Evolutionary conservation across 1,284 basidiomycete species (phyloP), one percentile per base, ranked within the genome.

Genomic region (Hymenochaete sp.): DNA sequence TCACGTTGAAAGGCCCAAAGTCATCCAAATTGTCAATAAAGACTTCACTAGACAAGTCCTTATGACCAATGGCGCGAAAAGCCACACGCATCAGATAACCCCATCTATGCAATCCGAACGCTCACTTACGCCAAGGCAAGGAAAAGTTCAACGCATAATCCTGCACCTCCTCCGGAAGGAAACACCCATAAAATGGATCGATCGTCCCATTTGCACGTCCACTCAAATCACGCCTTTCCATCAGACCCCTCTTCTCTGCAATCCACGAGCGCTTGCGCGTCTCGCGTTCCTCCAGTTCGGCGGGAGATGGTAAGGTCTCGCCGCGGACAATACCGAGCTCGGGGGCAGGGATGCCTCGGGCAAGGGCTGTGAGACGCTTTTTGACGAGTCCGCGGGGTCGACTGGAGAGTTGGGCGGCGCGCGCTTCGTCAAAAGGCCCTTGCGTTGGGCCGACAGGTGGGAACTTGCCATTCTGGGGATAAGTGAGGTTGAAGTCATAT

Each of bases 401-500:
- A 18, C 28, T 14, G 27, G 47, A 35, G 7, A 48, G 41, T 14
- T 35, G 44, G 8, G 37, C 35, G 24, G 44, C 40, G 13, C 38
- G 38, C 40, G 49, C 51, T 19, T 45, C 24, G 1, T 52, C 45
- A 16, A 50, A 48, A 10, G 48, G 22, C 13, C 32, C 32, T 14
- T 33, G 46, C 9, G 29, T 37, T 28, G 46, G 36, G 2, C 49
- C 37, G 25, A 59, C 42, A 18, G 72, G 64, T 0, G 78, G 75
- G 45, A 84, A 71, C 42, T 64, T 59, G 29, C 68, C 70, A 26
- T 66, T 64, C 57, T 84, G 77, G 1, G 82, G 82, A 52, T 86
- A 86, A 14, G 79, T 77, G 8, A 86, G 62, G 56, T 78, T 80
- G 26, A 86, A 58, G 56, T 85, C 68, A 55, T 73, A 82, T 2